Evolutionary conservation across 2,329 filamentous ascomycete genomes (phyloP).

Genomic region (Orbilia ellipsospora): DNA sequence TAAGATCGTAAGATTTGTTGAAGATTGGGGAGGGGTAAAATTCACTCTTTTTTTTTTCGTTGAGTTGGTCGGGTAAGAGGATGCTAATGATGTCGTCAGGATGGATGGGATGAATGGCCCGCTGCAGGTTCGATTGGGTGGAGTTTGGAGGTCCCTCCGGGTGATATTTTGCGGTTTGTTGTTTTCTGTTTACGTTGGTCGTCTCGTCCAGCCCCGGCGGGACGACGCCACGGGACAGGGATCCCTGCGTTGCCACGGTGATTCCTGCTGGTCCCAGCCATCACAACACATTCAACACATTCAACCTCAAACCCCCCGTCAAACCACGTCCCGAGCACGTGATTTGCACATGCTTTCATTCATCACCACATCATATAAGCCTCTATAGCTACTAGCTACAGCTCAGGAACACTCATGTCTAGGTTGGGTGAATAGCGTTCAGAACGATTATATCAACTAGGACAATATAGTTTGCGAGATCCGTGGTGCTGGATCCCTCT

Average conservation of each 20-base stretch:
- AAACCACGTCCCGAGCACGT: not conserved
- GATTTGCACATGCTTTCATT: no score
- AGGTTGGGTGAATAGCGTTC: no score
- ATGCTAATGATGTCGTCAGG: constrained; percentile 23
- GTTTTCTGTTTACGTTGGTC: constrained; percentile 43
- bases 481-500: no score
- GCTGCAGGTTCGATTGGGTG: constrained; percentile 42
- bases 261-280: constrained; percentile 14
- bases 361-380: no score
- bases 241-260: constrained; percentile 46
- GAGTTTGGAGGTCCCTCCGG: not conserved
- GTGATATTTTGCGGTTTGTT: constrained; percentile 21
- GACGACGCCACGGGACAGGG: no score
- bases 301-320: not conserved
- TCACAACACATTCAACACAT: constrained; percentile 21
- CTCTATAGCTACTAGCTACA: no score
- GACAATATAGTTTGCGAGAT: no score
- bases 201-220: not conserved
- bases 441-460: no score
- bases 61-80: constrained; percentile 12
- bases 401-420: no score
- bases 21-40: constrained; percentile 10
- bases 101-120: constrained; percentile 16
- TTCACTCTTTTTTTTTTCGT: constrained; percentile 8
- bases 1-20: not conserved